A percentile compares a stretch with the other conserved stretches of the same genome.
Conservation (phyloP, 148 eudicot genomes). For the Rhododendron ovatum region DNA sequence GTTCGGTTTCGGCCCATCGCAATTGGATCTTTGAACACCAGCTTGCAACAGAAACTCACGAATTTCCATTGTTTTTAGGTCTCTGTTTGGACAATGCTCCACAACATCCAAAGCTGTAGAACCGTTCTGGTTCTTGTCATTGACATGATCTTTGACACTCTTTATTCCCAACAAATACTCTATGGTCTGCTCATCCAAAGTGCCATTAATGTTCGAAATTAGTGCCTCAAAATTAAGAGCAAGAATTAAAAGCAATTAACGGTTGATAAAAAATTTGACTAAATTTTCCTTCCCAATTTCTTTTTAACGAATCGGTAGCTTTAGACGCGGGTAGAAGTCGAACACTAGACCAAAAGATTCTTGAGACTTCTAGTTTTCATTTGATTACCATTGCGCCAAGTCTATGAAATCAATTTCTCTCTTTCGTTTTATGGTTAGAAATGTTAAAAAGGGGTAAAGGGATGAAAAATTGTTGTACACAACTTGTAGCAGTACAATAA, state of each 20-base stretch:
- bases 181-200: conserved; percentile 15
- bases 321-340: no score
- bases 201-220: background rate
- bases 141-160: background rate
- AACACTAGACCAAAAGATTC: no score
- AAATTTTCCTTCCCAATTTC: background rate
- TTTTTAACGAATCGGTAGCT: no score
- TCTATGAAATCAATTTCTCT: no score
- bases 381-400: no score
- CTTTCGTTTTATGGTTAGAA: no score
- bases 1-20: background rate
- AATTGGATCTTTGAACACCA: conserved; percentile 3
- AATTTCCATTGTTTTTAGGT: conserved; percentile 26
- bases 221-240: background rate
- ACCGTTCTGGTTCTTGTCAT: conserved; percentile 26
- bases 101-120: conserved; percentile 29
- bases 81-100: conserved; percentile 35
- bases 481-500: no score
- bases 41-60: conserved; percentile 23
- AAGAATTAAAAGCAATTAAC: background rate
- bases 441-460: no score
- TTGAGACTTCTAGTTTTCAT: no score
- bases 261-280: no score
- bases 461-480: no score
- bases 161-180: conserved; percentile 21